Base-by-base conservation (phyloP, 352 stramenopile species). In the Pythium grandisporangium region DNA sequence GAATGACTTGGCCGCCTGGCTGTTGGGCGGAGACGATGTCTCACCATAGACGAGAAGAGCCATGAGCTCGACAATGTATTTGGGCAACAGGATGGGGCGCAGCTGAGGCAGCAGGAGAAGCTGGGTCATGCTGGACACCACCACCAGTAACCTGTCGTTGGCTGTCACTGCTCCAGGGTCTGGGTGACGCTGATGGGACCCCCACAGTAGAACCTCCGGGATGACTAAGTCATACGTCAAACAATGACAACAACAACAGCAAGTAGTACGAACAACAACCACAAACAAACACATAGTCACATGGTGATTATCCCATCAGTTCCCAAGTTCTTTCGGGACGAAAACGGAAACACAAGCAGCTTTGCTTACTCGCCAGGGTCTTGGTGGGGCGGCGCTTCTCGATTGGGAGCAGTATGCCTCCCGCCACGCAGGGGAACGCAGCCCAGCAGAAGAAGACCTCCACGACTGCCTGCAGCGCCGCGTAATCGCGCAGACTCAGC, bases 401-500 rank as follows among this genome's bases (percentile, higher is more conserved):
- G 22, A 89, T 58, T 8, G 72, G 49, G 33, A 76, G 46, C 8
- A 93, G 25, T 12, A 89, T 46, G 1, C 71, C 75, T 13, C 50
- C 19, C 37, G 70, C 66, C 16, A 87, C 66, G 14, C 50, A 56
- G 37, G 71, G 74, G 37, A 78, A 64, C 22, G 58, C 64, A 14
- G 60, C 58, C 80, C 80, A 93, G 23, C 66, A 82, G 39, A 87
- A 71, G 20, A 89, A 59, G 10, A 91, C 42, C 46, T 93, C 80
- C 13, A 89, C 48, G 10, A 70, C 73, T 2, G 80, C 77, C 53
- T 93, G 80, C 21, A 93, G 61, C 41, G 80, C 63, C 16, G 77
- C 84, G 65, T 89, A 91, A 52, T 93, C 80, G 2, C 77, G 70
- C 24, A 93, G 55, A 63, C 80, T 93, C 22, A 93, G 55, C 32